These are phyloP conservation scores for Fraxinus quadrangulata DNA, from an alignment of 257 asterid genomes.

Conservation along the genomic window DNA sequence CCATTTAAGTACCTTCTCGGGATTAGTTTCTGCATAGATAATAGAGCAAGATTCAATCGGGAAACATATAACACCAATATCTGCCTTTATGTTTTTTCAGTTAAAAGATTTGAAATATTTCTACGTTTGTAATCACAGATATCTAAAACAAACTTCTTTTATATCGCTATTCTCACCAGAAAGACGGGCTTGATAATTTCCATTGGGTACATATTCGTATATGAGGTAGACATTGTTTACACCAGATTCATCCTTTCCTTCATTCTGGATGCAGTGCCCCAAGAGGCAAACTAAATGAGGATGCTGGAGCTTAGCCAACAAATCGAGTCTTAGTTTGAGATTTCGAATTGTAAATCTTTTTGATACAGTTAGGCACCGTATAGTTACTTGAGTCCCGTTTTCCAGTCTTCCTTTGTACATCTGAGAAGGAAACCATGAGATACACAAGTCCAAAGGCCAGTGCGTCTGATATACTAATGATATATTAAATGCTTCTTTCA, in stretches of 20 bases:
- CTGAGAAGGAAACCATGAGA: constrained; percentile 33
- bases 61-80: neutral
- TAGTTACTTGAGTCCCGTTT: constrained; percentile 46
- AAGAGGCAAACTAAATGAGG: constrained; percentile 66
- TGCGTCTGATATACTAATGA: neutral
- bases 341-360: constrained; percentile 59
- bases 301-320: constrained; percentile 65
- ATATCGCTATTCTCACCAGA: constrained; percentile 45
- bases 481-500: neutral
- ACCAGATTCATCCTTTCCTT: constrained; percentile 40
- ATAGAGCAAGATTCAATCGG: constrained; percentile 1
- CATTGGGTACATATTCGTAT: constrained; percentile 56
- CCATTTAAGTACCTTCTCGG: constrained; percentile 64
- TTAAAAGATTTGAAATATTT: constrained; percentile 2
- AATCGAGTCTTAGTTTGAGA: constrained; percentile 66
- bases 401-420: constrained; percentile 66
- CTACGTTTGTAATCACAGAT: neutral
- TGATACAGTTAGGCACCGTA: constrained; percentile 55
- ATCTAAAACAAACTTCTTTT: neutral
- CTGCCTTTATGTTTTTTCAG: neutral
- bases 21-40: constrained; percentile 42
- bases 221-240: constrained; percentile 54
- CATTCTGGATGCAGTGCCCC: constrained; percentile 67
- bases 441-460: neutral
- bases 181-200: constrained; percentile 56